Percentiles rank a stretch among this genome's conserved stretches.
phyloP scores from a whole-genome alignment of 2,329 filamentous ascomycete species.

The Diaporthe vexans region DNA sequence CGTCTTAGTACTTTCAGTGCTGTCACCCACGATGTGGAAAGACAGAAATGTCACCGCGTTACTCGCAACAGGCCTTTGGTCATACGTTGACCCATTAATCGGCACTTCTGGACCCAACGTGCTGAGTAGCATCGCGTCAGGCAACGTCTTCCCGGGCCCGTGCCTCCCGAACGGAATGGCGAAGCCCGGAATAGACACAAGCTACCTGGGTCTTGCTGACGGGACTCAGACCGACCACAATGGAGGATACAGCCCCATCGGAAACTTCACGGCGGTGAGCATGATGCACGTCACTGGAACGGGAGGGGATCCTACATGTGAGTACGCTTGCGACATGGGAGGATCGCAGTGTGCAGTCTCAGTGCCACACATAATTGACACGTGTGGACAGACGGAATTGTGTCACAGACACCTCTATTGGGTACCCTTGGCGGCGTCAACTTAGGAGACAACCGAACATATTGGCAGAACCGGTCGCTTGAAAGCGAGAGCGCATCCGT shows the following conservation, averaged over 20 bases:
- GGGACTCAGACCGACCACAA: constrained; percentile 29
- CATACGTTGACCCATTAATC: constrained; percentile 32
- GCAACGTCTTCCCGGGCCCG: constrained; percentile 33
- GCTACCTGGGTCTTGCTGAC: constrained; percentile 21
- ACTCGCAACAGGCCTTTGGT: not conserved
- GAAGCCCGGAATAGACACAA: constrained; percentile 37
- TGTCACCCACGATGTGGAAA: not conserved
- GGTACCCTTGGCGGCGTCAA: constrained; percentile 18
- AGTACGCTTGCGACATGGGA: not conserved
- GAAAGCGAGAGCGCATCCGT: constrained; percentile 34
- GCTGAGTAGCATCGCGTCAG: constrained; percentile 17
- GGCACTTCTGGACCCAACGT: constrained; percentile 29
- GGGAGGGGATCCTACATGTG: constrained; percentile 34
- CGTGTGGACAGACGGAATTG: not conserved
- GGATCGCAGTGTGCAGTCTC: not conserved
- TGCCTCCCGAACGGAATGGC: constrained; percentile 33
- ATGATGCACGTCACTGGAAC: constrained; percentile 39
- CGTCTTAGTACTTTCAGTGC: too few relatives aligned
- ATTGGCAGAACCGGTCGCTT: constrained; percentile 35
- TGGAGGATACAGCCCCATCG: constrained; percentile 36
- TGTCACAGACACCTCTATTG: constrained; percentile 33
- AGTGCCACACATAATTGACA: not conserved
- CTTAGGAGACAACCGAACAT: constrained; percentile 35
- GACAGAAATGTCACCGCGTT: not conserved
- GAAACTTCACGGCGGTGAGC: constrained; percentile 34